Evolutionary conservation across 345 rosid genomes (phyloP), one percentile per base, ranked within the genome.

Genomic region (Passiflora organensis): DNA sequence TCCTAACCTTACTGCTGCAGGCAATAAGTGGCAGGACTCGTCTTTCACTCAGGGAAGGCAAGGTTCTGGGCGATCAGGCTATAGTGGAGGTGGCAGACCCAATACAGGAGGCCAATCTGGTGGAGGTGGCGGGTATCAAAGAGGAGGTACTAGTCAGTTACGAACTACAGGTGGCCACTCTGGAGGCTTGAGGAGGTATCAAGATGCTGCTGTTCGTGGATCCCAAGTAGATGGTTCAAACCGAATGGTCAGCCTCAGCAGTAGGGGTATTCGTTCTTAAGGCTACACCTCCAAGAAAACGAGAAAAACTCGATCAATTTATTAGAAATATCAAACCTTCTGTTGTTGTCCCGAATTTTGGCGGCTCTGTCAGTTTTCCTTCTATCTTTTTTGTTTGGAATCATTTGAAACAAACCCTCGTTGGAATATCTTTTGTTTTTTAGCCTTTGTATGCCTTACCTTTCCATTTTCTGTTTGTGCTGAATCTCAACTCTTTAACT

Each of bases 221-320:
- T 72, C 80, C 48, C 87, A 79, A 44, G 64, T 79, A 73, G 85
- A 84, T 59, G 65, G 60, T 45, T 69, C 83, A 0, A 72, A 62
- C 46, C 96, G 82, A 51, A 85, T 88, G 91, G 94, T 89, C 37
- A 83, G 69, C 67, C 89, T 85, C 15, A 77, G 69, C 77, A 59
- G n/a, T n/a, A n/a, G 76, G 66, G 89, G 89, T 11, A 25, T 63
- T 28, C 88, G 83, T 0, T 56, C 59, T 6, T 88, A 66, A 43
- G 21, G 37, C 34, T 8, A 2, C 34, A 8, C 34, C 34, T 28
- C 8, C n/a, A n/a, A 28, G 34, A 8, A 3, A 28, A 28, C 8
- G 3, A n/a, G n/a, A n/a, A n/a, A n/a, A n/a, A n/a, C n/a, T n/a
- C n/a, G n/a, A n/a, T n/a, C n/a, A n/a, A n/a, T n/a, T n/a, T n/a